Evolutionary conservation across 768 basidiomycete genomes (phyloP), one percentile per base, ranked within the genome.

Genomic region (Candolleomyces aberdarensis): DNA sequence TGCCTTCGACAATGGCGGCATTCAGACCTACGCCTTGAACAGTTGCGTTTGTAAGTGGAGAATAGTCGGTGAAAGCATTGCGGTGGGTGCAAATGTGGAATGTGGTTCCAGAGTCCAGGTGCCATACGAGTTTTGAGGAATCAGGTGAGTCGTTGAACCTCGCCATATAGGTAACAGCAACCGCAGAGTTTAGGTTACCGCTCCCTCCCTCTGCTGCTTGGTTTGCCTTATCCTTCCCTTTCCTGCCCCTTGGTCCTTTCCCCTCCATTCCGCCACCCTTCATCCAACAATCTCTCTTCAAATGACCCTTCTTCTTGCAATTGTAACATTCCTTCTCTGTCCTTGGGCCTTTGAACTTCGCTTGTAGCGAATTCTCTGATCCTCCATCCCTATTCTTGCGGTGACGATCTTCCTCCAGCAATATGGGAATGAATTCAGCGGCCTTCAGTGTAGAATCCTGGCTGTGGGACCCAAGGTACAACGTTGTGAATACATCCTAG

Each of bases 201-300:
- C 26, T 19, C 17, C 14, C 14, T 36, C 8, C 11, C 1, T 44
- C 58, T 1, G 26, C n/a, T 47, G 46, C 49, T 19, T 57, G 48
- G 48, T 51, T 49, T 8, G 59, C 4, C 51, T 26, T 14, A 13
- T 53, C 2, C 26, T 36, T 36, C 1, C 10, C 8, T 4, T 46
- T 47, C 61, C 54, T 65, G 49, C 59, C 61, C 46, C 63, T 65
- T 19, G 65, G 71, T 32, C 63, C 65, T 54, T 77, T 72, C 0
- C 76, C 78, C 53, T 76, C 73, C 50, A 71, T 72, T 43, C 74
- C 75, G 46, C 76, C 75, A 5, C 78, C 77, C 49, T 72, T 71
- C 2, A 65, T 67, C 76, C 74, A 78, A 49, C 76, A 78, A 32
- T 77, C 69, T 11, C 48, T 61, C 58, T 62, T 61, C 3, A 67